Percentiles rank a stretch among this genome's conserved stretches.
Conservation (phyloP, 495 filamentous ascomycete species). For the Massariosphaeria phaeospora region DNA sequence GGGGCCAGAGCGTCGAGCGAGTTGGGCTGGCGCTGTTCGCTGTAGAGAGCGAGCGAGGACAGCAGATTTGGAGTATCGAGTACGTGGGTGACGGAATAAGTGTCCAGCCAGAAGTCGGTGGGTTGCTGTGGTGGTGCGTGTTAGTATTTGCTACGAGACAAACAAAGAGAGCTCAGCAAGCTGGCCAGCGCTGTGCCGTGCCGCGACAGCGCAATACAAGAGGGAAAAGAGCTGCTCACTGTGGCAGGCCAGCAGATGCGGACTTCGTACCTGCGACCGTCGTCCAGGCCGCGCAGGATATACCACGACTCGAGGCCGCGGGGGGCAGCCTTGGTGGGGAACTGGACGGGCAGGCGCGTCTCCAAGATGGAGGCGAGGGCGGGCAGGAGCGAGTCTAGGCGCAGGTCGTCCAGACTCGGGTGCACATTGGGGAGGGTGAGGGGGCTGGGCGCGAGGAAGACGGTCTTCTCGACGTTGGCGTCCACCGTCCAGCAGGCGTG, state of each 20-base stretch:
- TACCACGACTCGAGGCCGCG: constrained; percentile 71
- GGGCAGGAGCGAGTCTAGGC: constrained; percentile 61
- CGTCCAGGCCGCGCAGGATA: constrained; percentile 67
- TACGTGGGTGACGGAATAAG: constrained; percentile 54
- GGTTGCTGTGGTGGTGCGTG: constrained; percentile 62
- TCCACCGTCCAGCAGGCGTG: constrained; percentile 32
- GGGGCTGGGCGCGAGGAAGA: constrained; percentile 69
- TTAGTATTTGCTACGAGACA: constrained; percentile 8
- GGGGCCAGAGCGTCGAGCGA: constrained; percentile 13
- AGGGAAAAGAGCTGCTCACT: constrained; percentile 49
- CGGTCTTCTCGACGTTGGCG: constrained; percentile 85
- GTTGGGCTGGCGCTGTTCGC: constrained; percentile 47
- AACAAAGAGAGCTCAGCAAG: constrained; percentile 14
- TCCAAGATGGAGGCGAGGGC: constrained; percentile 47
- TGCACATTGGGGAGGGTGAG: constrained; percentile 50
- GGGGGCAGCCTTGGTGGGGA: constrained; percentile 53
- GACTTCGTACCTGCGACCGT: constrained; percentile 80
- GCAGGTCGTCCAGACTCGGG: constrained; percentile 59
- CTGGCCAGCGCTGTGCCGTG: no score
- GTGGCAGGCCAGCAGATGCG: constrained; percentile 91
- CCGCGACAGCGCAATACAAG: no score
- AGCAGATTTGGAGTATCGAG: constrained; percentile 58
- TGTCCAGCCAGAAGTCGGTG: constrained; percentile 67
- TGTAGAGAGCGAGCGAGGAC: constrained; percentile 59
- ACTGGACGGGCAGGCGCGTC: constrained; percentile 59